These are phyloP conservation scores for Anacardium occidentale DNA, from an alignment of 345 rosid genomes.

Conservation along the genomic window DNA sequence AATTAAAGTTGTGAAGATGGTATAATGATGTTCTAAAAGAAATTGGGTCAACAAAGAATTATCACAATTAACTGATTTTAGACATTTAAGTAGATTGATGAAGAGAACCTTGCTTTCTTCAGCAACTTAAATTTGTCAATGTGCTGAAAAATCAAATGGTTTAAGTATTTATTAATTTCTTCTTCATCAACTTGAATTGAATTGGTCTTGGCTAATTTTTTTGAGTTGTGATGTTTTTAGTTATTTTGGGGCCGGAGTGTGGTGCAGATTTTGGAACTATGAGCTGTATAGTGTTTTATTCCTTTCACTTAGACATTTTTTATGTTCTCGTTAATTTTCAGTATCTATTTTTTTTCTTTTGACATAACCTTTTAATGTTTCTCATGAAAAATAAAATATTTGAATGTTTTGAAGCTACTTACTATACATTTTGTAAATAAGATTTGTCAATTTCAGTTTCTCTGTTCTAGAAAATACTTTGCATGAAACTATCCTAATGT, in stretches of 20 bases:
- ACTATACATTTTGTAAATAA: neutral
- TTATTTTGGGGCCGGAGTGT: too few species aligned
- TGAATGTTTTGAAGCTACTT: neutral
- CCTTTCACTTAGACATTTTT: too few species aligned
- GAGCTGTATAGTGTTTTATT: too few species aligned
- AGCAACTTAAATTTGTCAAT: neutral
- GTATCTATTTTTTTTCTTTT: too few species aligned
- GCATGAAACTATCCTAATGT: neutral
- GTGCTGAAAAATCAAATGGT: neutral
- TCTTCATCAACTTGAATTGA: too few species aligned
- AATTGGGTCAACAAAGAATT: neutral
- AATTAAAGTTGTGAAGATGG: neutral
- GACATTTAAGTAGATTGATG: neutral
- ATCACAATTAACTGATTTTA: neutral
- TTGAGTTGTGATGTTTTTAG: too few species aligned
- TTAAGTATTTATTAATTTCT: too few species aligned
- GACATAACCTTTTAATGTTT: too few species aligned
- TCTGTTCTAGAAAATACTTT: slow-evolving; percentile 4
- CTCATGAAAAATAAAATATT: neutral
- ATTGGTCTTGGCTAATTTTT: too few species aligned
- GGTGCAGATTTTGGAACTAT: too few species aligned
- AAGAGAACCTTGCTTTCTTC: neutral
- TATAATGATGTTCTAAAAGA: neutral
- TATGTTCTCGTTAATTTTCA: too few species aligned
- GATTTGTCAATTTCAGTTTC: neutral